A percentile compares a stretch with the other conserved stretches of the same genome.
These are phyloP conservation scores for Iberis amara DNA, from an alignment of 441 rosid species.

Conservation along the genomic window DNA sequence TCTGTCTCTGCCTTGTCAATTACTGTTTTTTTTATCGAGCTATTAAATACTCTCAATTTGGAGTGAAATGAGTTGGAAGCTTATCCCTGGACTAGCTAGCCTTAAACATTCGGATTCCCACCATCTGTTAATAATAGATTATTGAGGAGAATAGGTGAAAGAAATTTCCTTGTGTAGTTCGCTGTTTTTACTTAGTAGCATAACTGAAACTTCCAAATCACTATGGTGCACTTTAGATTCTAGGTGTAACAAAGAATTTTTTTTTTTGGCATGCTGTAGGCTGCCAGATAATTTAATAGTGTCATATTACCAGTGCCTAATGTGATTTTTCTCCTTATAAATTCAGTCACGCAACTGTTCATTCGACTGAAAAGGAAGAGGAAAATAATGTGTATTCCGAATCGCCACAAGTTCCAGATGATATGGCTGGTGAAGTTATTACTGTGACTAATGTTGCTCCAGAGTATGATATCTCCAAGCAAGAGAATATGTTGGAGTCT, in stretches of 20 bases:
- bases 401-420: conserved; percentile 45
- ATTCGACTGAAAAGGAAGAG: conserved; percentile 46
- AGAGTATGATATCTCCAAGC: conserved; percentile 56
- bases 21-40: conserved; percentile 8
- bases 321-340: not conserved
- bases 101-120: too few relatives aligned
- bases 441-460: conserved; percentile 35
- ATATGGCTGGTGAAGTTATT: conserved; percentile 53
- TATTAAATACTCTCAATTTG: conserved; percentile 10
- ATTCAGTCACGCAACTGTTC: conserved; percentile 44
- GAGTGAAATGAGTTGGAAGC: conserved; percentile 11
- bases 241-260: not conserved
- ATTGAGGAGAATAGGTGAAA: conserved; percentile 6
- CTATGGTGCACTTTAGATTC: conserved; percentile 2
- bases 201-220: not conserved
- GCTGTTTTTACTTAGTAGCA: conserved; percentile 8
- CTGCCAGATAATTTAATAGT: conserved; percentile 6
- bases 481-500: conserved; percentile 44
- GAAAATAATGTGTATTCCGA: conserved; percentile 43
- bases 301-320: conserved; percentile 7
- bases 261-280: conserved; percentile 5
- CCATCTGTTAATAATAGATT: not conserved
- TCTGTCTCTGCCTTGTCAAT: conserved; percentile 5
- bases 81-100: too few relatives aligned
- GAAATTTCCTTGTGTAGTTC: conserved; percentile 4